Evolutionary conservation across 208 protist species (phyloP), one percentile per base, ranked within the genome.

Genomic region (Naegleria lovaniensis): DNA sequence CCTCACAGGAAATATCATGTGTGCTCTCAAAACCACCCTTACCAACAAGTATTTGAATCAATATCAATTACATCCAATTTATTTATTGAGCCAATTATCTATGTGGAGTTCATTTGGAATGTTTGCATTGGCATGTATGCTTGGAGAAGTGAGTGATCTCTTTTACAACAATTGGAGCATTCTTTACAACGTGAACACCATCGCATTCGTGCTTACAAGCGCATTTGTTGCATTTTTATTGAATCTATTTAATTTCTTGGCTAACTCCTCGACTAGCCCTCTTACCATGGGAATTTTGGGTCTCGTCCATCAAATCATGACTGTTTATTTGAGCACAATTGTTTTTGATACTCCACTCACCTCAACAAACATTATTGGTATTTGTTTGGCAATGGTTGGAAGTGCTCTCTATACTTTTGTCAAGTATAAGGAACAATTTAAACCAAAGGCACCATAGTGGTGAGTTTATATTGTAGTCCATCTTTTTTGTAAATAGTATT

Each of bases 21-120:
- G 25, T 55, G 38, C 41, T 55, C 25, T 87, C 5, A 87, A 87
- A 55, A 38, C 33, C 7, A 38, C 33, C 0, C 16, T 87, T 7
- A 55, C 84, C 25, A 87, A 87, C 40, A 87, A 87, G 84, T 87
- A 87, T 55, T 13, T 87, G 11, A 87, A 43, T 87, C 84, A 87
- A 29, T 87, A 87, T 19, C 48, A 87, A 5, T 87, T 87, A 4
- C 84, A 87, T 55, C 84, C 84, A 87, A 55, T 87, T 6, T 22
- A 36, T 25, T 36, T 87, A 38, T 33, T 87, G 5, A 55, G 9
- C 7, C 3, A 55, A 22, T 33, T 87, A 33, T 87, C 84, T 55
- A 7, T 38, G 5, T 36, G 6, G 5, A 38, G 25, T 11, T 40
- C 40, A 33, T 43, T 87, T n/a, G 38, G 9, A 29, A 87, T 87